Evolutionary conservation across 202 grass and related monocot species (phyloP), one percentile per base, ranked within the genome.

Genomic region (Brachypodium distachyon): DNA sequence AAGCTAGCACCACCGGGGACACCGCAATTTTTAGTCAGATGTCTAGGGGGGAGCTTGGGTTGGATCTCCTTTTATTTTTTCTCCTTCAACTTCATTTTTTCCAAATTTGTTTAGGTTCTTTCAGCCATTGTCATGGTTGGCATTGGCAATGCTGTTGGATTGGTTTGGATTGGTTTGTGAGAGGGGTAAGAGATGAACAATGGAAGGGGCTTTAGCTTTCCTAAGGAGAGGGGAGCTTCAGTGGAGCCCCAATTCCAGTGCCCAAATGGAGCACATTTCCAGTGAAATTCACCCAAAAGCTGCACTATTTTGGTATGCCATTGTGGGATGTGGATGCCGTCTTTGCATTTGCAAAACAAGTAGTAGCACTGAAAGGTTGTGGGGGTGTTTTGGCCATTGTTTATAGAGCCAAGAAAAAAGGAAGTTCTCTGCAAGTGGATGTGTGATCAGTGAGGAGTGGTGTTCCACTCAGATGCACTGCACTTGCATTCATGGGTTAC

Each of bases 161-260:
- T 89, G 82, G 42, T 61, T 85, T 89, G 82, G 77, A 66, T 87
- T 87, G 85, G 79, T 81, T 89, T 85, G 83, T 83, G 78, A 73
- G 73, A 62, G 56, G 68, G 63, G 64, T 52, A 67, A 81, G 56
- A 41, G 47, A 83, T 67, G 72, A 86, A 82, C 42, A 77, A 77
- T 56, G 51, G 76, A 84, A 36, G 65, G 73, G 63, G 65, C 87
- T 73, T n/a, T 33, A 85, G 77, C 82, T 82, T 53, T 85, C 66
- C 82, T 89, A 53, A 54, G 87, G 87, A 89, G 82, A 89, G 87
- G 87, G 85, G 59, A 82, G 87, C 73, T 44, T 70, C 52, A 28
- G 47, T 77, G 79, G 43, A 85, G 72, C 58, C 56, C 77, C 51
- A 77, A 81, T 72, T 67, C 72, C 50, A 40, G 65, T 77, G 71